phyloP scores from a whole-genome alignment of 1,284 basidiomycete genomes.

The Papiliotrema nemorosa region DNA sequence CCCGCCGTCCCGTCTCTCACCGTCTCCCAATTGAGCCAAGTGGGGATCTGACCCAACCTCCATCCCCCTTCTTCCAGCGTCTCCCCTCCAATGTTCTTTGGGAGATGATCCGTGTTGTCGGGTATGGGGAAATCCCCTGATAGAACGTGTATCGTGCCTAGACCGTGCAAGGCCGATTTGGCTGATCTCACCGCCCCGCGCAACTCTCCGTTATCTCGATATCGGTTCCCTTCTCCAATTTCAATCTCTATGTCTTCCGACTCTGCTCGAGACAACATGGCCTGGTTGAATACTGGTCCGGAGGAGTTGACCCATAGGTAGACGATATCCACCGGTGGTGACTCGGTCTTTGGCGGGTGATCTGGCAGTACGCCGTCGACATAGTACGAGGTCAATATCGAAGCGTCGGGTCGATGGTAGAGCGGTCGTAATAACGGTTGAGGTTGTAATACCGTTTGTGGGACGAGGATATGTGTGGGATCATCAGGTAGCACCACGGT shows the following conservation, averaged over 20 bases:
- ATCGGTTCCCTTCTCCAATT: constrained; percentile 23
- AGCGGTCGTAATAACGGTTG: constrained; percentile 11
- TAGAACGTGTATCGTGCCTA: constrained; percentile 33
- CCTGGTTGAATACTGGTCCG: constrained; percentile 23
- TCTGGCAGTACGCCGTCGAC: constrained; percentile 10
- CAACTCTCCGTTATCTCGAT: constrained; percentile 44
- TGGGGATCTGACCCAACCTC: constrained; percentile 38
- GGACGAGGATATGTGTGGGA: constrained; percentile 15
- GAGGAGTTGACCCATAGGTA: constrained; percentile 42
- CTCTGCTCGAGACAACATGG: constrained; percentile 16
- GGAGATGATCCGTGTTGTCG: background rate
- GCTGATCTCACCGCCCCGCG: constrained; percentile 35
- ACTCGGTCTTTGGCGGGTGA: background rate
- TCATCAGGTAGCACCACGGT: background rate
- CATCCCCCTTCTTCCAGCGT: constrained; percentile 11
- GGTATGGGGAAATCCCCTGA: constrained; percentile 29
- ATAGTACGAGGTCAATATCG: constrained; percentile 17
- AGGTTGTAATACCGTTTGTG: constrained; percentile 1
- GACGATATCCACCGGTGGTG: constrained; percentile 29
- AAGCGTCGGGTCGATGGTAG: constrained; percentile 11
- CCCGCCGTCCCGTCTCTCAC: constrained; percentile 9
- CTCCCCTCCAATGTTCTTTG: constrained; percentile 4
- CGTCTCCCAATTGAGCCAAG: constrained; percentile 36
- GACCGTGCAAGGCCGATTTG: constrained; percentile 15
- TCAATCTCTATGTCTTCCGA: constrained; percentile 18